phyloP scores from a whole-genome alignment of 129 eudicot genomes.

The Pulicaria dysenterica region DNA sequence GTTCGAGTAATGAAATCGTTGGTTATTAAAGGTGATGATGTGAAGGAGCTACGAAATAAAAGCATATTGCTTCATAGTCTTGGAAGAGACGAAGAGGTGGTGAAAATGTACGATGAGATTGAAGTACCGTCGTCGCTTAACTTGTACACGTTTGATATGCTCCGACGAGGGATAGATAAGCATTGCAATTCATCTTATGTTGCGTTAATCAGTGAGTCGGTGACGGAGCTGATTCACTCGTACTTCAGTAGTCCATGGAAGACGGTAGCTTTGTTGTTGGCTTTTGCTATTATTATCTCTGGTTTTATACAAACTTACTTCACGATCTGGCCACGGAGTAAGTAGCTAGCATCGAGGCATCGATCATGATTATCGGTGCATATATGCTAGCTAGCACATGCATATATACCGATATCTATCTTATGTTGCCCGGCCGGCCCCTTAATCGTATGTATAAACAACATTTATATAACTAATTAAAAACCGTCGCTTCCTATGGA shows the following conservation, averaged over 20 bases:
- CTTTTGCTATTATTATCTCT: conserved; percentile 30
- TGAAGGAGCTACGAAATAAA: conserved; percentile 29
- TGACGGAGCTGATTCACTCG: conserved; percentile 18
- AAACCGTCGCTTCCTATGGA: no score
- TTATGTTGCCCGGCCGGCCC: no score
- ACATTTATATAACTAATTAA: no score
- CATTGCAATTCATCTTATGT: conserved; percentile 16
- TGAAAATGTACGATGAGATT: conserved; percentile 34
- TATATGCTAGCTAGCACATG: no score
- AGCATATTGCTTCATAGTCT: conserved; percentile 19
- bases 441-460: no score
- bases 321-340: conserved; percentile 15
- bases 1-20: conserved; percentile 40
- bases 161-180: conserved; percentile 14
- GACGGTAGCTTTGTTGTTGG: conserved; percentile 38
- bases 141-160: not conserved
- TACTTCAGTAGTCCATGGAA: conserved; percentile 52
- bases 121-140: conserved; percentile 17
- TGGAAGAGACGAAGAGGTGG: conserved; percentile 38
- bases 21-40: conserved; percentile 29
- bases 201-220: conserved; percentile 25
- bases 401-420: no score
- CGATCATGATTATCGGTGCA: not conserved
- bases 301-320: conserved; percentile 38
- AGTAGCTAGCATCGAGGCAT: no score